These are phyloP conservation scores for Orychophragmus violaceus DNA, from an alignment of 345 rosid species.

Conservation along the genomic window DNA sequence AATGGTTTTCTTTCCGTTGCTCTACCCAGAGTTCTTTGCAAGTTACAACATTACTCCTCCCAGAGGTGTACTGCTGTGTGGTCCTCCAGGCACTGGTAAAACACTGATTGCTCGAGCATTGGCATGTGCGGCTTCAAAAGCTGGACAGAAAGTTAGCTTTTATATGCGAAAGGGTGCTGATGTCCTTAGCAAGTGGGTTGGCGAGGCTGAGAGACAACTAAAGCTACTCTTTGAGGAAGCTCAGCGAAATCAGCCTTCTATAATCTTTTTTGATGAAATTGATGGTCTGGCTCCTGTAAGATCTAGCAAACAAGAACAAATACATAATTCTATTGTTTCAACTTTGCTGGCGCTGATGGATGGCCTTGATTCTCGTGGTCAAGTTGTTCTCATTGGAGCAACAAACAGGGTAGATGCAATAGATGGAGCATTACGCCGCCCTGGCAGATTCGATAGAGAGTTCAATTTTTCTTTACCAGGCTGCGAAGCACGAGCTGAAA, in stretches of 20 bases:
- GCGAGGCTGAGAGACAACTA: conserved; percentile 99
- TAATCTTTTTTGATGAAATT: conserved; percentile 97
- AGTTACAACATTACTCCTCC: conserved; percentile 97
- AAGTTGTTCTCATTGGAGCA: conserved; percentile 99
- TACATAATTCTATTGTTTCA: conserved; percentile 98
- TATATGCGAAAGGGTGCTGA: conserved; percentile 99
- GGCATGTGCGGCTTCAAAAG: conserved; percentile 99
- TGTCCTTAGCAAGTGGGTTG: conserved; percentile 99
- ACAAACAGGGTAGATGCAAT: conserved; percentile 99
- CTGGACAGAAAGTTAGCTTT: conserved; percentile 99
- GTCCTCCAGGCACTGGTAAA: conserved; percentile 99
- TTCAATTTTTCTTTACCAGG: conserved; percentile 98
- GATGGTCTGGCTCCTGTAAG: conserved; percentile 99
- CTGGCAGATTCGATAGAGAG: conserved; percentile 99
- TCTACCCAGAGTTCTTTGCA: conserved; percentile 98
- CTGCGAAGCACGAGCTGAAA: conserved; percentile 94
- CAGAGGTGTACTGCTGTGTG: conserved; percentile 94
- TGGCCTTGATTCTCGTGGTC: conserved; percentile 99
- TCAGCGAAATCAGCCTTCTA: conserved; percentile 96
- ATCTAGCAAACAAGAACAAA: conserved; percentile 99
- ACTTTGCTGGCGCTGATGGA: conserved; percentile 99
- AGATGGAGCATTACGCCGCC: conserved; percentile 98
- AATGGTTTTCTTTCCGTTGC: conserved; percentile 97
- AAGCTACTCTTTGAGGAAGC: conserved; percentile 98
- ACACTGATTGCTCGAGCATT: conserved; percentile 98